Percentiles rank a stretch among this genome's conserved stretches.
These are phyloP conservation scores for Thelephora ganbajun DNA, from an alignment of 768 basidiomycete species.

Conservation along the genomic window DNA sequence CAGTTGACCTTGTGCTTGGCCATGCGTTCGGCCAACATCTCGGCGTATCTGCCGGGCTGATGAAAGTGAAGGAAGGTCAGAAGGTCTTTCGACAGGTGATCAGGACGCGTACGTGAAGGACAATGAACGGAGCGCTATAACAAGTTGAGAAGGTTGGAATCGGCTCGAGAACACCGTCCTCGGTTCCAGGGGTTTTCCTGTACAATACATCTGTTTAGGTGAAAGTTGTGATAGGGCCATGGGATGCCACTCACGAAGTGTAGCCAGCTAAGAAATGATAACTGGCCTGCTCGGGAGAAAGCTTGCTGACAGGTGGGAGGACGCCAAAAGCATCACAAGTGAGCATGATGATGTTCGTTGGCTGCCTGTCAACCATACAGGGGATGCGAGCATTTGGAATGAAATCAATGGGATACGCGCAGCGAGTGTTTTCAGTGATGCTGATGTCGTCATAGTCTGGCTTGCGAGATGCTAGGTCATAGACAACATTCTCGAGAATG, in stretches of 20 bases:
- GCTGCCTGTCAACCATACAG: slow-evolving; percentile 75
- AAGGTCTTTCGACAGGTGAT: not conserved
- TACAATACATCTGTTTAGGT: slow-evolving; percentile 7
- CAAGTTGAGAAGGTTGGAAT: slow-evolving; percentile 99
- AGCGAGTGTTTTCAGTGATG: slow-evolving; percentile 99
- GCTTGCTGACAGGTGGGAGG: slow-evolving; percentile 86
- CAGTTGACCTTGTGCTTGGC: slow-evolving; percentile 76
- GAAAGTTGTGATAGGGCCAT: not conserved
- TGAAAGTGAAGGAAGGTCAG: not conserved
- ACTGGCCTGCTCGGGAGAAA: slow-evolving; percentile 88
- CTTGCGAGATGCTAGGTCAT: slow-evolving; percentile 65
- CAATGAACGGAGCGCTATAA: slow-evolving; percentile 98
- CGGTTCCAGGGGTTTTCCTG: slow-evolving; percentile 96
- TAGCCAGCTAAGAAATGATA: slow-evolving; percentile 98
- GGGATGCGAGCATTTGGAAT: slow-evolving; percentile 94
- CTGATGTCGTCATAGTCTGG: slow-evolving; percentile 94
- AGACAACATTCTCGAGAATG: slow-evolving; percentile 98
- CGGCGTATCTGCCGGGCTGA: slow-evolving; percentile 87
- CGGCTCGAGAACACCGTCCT: slow-evolving; percentile 95
- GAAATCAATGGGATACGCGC: slow-evolving; percentile 96
- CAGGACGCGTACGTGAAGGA: slow-evolving; percentile 61
- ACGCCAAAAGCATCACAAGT: slow-evolving; percentile 98
- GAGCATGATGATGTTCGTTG: slow-evolving; percentile 91
- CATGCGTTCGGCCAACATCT: slow-evolving; percentile 96
- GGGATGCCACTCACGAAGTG: slow-evolving; percentile 52